phyloP scores from a whole-genome alignment of 345 rosid genomes.

The Syzygium aqueum region DNA sequence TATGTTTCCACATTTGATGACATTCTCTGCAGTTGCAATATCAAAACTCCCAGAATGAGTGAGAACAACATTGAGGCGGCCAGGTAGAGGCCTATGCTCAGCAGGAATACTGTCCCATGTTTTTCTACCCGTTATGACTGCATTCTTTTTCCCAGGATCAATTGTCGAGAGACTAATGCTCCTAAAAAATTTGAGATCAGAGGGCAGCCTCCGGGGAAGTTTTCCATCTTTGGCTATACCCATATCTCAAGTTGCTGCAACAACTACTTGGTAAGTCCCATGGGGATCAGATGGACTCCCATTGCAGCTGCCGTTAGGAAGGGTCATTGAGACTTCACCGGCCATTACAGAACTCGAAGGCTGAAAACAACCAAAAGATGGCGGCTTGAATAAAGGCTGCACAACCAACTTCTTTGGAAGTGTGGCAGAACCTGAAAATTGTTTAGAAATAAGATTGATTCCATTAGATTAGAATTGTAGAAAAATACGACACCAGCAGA shows the following conservation, averaged over 20 bases:
- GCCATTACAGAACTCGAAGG: conserved; percentile 26
- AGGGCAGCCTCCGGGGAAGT: conserved; percentile 68
- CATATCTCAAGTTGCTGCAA: conserved; percentile 74
- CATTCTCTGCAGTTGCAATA: conserved; percentile 86
- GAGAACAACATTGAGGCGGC: conserved; percentile 82
- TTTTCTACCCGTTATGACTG: conserved; percentile 80
- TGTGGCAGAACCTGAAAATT: conserved; percentile 28
- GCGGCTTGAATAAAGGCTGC: conserved; percentile 8
- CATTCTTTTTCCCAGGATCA: conserved; percentile 72
- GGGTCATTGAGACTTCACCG: conserved; percentile 17
- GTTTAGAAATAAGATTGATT: background rate
- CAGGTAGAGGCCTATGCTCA: conserved; percentile 52
- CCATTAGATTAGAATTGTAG: background rate
- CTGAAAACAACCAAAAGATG: conserved; percentile 8
- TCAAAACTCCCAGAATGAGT: conserved; percentile 81
- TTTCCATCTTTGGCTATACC: conserved; percentile 87
- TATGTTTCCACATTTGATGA: conserved; percentile 71
- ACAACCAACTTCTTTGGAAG: conserved; percentile 28
- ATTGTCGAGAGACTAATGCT: conserved; percentile 43
- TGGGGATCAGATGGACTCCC: conserved; percentile 26
- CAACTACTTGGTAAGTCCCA: conserved; percentile 66
- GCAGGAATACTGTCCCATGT: conserved; percentile 80
- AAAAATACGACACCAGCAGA: background rate
- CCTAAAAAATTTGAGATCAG: conserved; percentile 74
- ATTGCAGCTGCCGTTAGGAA: conserved; percentile 37